phyloP scores from a whole-genome alignment of 164 flowering plant species.

The Dillenia suffruticosa region DNA sequence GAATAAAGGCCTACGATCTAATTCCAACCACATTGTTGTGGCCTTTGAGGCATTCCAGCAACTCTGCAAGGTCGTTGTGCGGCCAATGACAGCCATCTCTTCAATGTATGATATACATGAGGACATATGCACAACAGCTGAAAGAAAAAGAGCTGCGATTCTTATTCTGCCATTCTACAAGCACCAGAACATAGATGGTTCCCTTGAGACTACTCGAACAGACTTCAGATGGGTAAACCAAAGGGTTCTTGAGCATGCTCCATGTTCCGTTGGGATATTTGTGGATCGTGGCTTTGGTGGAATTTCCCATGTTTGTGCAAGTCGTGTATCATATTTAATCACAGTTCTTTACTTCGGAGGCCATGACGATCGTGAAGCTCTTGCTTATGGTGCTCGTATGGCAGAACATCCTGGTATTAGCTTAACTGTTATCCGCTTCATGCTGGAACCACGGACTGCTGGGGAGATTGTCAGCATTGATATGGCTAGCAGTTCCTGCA shows the following conservation, averaged over 20 bases:
- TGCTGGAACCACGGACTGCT: neutral
- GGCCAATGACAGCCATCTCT: constrained; percentile 33
- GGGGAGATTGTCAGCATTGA: constrained; percentile 5
- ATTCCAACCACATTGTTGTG: constrained; percentile 14
- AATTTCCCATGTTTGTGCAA: constrained; percentile 22
- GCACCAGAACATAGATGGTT: constrained; percentile 23
- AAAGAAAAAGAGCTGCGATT: constrained; percentile 17
- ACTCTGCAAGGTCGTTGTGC: constrained; percentile 17
- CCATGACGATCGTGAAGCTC: constrained; percentile 29
- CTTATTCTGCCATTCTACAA: constrained; percentile 34
- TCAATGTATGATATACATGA: constrained; percentile 21
- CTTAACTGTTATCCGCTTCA: constrained; percentile 14
- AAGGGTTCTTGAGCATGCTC: constrained; percentile 22
- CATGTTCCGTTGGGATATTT: constrained; percentile 35
- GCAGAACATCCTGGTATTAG: constrained; percentile 26
- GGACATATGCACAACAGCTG: constrained; percentile 28
- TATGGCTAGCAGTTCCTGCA: constrained; percentile 4
- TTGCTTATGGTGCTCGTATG: constrained; percentile 22
- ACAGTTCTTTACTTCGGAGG: constrained; percentile 28
- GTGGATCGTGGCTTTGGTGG: constrained; percentile 36
- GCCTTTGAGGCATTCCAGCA: constrained; percentile 28
- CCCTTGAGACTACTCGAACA: constrained; percentile 16
- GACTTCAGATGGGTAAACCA: constrained; percentile 17
- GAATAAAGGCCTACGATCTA: constrained; percentile 32
- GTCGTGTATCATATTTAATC: constrained; percentile 18